Evolutionary conservation across 164 flowering plant species (phyloP).

Genomic region (Nelumbo lutea): DNA sequence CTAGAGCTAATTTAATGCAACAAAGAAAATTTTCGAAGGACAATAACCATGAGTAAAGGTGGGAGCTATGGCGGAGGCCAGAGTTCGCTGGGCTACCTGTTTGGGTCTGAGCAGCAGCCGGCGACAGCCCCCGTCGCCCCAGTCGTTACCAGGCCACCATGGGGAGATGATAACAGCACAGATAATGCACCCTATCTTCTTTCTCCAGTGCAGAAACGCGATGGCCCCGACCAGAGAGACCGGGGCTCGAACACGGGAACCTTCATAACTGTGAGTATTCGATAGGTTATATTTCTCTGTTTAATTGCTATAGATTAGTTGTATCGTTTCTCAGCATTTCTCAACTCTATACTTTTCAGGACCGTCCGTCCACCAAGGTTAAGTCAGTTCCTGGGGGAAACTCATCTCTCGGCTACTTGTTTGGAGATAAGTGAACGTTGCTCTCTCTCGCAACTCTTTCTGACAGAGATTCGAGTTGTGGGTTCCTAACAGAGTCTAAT

Average conservation of each 20-base stretch:
- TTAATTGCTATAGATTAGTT: no score
- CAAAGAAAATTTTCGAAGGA: not conserved
- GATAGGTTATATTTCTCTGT: not conserved
- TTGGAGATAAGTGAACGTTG: slow-evolving; percentile 35
- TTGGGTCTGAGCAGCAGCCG: slow-evolving; percentile 24
- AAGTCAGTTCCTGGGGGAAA: slow-evolving; percentile 41
- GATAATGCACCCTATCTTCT: slow-evolving; percentile 3
- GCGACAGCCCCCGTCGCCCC: slow-evolving; percentile 6
- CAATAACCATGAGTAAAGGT: slow-evolving; percentile 24
- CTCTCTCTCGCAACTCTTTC: not conserved
- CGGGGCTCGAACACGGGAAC: slow-evolving; percentile 30
- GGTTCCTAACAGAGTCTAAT: not conserved
- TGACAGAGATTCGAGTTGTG: not conserved
- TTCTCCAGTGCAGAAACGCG: slow-evolving; percentile 13
- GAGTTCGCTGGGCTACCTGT: slow-evolving; percentile 34
- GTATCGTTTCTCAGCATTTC: not conserved
- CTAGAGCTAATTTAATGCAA: not conserved
- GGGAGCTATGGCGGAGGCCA: slow-evolving; percentile 35
- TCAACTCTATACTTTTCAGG: slow-evolving; percentile 17
- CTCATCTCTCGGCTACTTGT: slow-evolving; percentile 46
- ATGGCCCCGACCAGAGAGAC: slow-evolving; percentile 18
- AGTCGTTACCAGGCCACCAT: slow-evolving; percentile 13
- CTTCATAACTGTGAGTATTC: slow-evolving; percentile 30
- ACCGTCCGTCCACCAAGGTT: slow-evolving; percentile 46
- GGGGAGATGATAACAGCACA: slow-evolving; percentile 16